Conservation (phyloP, 108 stramenopile genomes). For the Skeletonema marinoi region DNA sequence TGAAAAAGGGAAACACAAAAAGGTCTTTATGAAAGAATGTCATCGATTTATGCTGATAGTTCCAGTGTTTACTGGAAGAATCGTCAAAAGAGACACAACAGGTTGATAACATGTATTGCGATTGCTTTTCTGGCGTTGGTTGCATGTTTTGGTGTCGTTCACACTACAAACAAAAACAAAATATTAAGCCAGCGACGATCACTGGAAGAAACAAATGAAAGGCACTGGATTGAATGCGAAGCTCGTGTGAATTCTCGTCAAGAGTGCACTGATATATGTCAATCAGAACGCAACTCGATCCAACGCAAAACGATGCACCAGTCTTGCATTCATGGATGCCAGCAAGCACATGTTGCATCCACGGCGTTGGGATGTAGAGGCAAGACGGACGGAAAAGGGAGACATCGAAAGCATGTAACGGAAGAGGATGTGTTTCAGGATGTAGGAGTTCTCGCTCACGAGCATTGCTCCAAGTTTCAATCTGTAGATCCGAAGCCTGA, state of each 20-base stretch:
- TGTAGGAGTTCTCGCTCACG: slow-evolving; percentile 40
- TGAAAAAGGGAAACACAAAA: not conserved
- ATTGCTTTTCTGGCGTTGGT: not conserved
- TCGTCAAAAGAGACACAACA: slow-evolving; percentile 29
- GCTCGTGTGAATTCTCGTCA: slow-evolving; percentile 39
- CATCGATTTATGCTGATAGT: slow-evolving; percentile 28
- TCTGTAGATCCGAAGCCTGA: slow-evolving; percentile 41
- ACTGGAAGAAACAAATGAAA: slow-evolving; percentile 19
- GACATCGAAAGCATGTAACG: not conserved
- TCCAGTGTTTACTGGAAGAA: slow-evolving; percentile 41
- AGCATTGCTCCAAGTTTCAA: slow-evolving; percentile 41
- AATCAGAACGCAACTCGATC: slow-evolving; percentile 45
- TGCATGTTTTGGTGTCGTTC: slow-evolving; percentile 5
- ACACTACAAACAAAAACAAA: not conserved
- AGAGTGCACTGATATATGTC: slow-evolving; percentile 35
- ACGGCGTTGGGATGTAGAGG: slow-evolving; percentile 39
- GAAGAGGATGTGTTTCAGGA: slow-evolving; percentile 36
- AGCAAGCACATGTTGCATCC: slow-evolving; percentile 41
- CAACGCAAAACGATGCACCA: slow-evolving; percentile 51
- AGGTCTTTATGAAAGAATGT: slow-evolving; percentile 9
- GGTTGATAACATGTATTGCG: slow-evolving; percentile 2
- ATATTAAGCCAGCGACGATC: slow-evolving; percentile 10
- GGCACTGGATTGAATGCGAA: slow-evolving; percentile 40
- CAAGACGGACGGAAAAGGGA: not conserved
- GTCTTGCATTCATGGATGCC: slow-evolving; percentile 41